Conservation (phyloP, 352 stramenopile genomes). For the Plasmopara muralis region DNA sequence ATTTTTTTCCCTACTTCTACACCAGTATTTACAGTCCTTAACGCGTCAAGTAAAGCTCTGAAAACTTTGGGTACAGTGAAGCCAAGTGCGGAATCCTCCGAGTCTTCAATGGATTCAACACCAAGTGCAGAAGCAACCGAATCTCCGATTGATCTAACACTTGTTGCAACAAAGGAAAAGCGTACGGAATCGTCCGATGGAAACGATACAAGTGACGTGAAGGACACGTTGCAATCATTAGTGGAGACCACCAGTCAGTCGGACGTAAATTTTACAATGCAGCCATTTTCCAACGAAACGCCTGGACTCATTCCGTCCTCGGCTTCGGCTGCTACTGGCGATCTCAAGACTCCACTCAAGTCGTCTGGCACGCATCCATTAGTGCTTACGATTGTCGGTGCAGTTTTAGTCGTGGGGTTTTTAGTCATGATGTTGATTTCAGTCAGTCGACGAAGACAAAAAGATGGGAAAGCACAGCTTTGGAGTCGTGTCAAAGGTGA, state of each 20-base stretch:
- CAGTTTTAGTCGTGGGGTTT: constrained; percentile 65
- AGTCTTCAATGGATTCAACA: background rate
- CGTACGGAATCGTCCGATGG: too few relatives aligned
- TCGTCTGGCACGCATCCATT: constrained; percentile 41
- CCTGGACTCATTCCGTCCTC: background rate
- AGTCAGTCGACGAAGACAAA: constrained; percentile 52
- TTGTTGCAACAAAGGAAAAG: background rate
- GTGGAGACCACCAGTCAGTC: too few relatives aligned
- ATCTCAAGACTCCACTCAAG: constrained; percentile 18
- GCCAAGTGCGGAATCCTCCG: background rate
- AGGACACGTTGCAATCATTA: background rate
- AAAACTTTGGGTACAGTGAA: background rate
- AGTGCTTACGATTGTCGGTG: constrained; percentile 68
- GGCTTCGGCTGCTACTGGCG: background rate
- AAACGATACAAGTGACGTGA: background rate
- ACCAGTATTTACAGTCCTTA: background rate
- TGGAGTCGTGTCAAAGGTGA: constrained; percentile 69
- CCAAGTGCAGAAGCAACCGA: background rate
- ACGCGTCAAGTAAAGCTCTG: background rate
- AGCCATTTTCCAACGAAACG: background rate
- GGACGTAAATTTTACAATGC: background rate
- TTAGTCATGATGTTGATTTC: constrained; percentile 56
- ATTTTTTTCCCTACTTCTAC: background rate
- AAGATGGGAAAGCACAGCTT: constrained; percentile 42
- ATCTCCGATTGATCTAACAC: background rate